Conservation (phyloP, 2,329 filamentous ascomycete species). For the Trichoderma endophyticum region DNA sequence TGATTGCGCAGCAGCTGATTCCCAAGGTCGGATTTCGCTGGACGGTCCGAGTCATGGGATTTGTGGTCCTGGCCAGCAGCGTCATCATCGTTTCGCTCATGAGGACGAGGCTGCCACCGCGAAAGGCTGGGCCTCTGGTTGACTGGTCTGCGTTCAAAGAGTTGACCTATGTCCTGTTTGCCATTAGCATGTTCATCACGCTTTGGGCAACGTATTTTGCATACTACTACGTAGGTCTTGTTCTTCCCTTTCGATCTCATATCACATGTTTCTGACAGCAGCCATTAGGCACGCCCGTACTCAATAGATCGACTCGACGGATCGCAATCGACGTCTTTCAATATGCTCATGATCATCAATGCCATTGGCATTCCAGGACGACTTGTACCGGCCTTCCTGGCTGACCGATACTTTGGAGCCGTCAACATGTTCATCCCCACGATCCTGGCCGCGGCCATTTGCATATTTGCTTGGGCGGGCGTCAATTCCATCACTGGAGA, state of each 20-base stretch:
- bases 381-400: conserved; percentile 52
- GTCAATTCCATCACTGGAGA: conserved; percentile 36
- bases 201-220: conserved; percentile 51
- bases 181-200: conserved; percentile 35
- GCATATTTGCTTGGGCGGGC: conserved; percentile 51
- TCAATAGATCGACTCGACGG: conserved; percentile 43
- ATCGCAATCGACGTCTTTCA: conserved; percentile 50
- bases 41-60: conserved; percentile 60
- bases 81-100: conserved; percentile 40
- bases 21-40: conserved; percentile 61
- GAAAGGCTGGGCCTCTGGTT: conserved; percentile 48
- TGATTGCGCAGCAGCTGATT: conserved; percentile 53
- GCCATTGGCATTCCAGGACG: conserved; percentile 55
- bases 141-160: conserved; percentile 52
- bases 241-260: no score
- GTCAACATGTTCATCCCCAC: conserved; percentile 55
- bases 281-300: conserved; percentile 37
- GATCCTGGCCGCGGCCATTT: conserved; percentile 45
- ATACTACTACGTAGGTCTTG: conserved; percentile 42
- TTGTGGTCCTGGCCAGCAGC: conserved; percentile 52
- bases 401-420: conserved; percentile 52
- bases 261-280: not conserved
- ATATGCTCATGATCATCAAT: conserved; percentile 59
- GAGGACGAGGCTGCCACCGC: conserved; percentile 47
- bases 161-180: conserved; percentile 39